phyloP scores from a whole-genome alignment of 2,329 filamentous ascomycete genomes.

The Phialemonium atrogriseum region DNA sequence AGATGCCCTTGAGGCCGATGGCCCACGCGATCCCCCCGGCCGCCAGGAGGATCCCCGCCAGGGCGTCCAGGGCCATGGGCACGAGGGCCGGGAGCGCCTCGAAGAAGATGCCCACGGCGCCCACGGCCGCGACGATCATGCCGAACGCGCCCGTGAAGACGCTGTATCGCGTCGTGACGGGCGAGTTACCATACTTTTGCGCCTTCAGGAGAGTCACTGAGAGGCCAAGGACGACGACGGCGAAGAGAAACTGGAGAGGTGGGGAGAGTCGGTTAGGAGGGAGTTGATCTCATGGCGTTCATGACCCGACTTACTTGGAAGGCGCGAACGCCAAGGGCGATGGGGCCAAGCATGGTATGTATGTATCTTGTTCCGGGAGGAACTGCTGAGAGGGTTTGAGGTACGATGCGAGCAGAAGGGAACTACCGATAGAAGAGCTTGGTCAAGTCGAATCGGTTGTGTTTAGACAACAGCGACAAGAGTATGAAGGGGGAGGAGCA shows the following conservation, averaged over 20 bases:
- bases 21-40: slow-evolving; percentile 24
- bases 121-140: slow-evolving; percentile 19
- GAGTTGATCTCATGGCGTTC: background rate
- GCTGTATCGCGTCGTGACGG: slow-evolving; percentile 22
- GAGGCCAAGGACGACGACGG: slow-evolving; percentile 21
- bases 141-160: slow-evolving; percentile 24
- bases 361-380: too few species aligned
- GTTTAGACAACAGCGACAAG: too few species aligned
- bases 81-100: slow-evolving; percentile 18
- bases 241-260: slow-evolving; percentile 17
- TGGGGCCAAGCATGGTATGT: background rate
- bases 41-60: slow-evolving; percentile 22
- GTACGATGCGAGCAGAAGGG: too few species aligned
- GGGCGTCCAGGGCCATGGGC: slow-evolving; percentile 16
- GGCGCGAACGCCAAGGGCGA: slow-evolving; percentile 5
- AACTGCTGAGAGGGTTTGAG: too few species aligned
- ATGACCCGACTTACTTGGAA: slow-evolving; percentile 4
- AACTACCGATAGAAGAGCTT: too few species aligned
- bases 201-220: slow-evolving; percentile 23
- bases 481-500: too few species aligned
- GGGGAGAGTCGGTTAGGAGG: background rate
- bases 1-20: slow-evolving; percentile 18
- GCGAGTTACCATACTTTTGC: slow-evolving; percentile 15
- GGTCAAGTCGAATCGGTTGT: too few species aligned
- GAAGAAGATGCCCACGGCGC: slow-evolving; percentile 17